phyloP scores from a whole-genome alignment of 306 rosid genomes.

The Ziziphus jujuba region DNA sequence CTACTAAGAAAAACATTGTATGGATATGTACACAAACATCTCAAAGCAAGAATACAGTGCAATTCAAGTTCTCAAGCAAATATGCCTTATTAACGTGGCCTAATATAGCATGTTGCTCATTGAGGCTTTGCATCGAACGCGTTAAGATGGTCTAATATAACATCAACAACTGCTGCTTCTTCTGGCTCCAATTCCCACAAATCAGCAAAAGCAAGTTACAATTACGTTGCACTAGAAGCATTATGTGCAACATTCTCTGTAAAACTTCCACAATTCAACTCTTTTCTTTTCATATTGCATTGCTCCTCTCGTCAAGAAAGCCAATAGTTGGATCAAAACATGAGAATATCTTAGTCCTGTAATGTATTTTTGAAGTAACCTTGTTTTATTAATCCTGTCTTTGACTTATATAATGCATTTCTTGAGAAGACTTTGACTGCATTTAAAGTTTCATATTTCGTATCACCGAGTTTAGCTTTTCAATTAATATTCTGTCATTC shows the following conservation, averaged over 20 bases:
- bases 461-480: neutral
- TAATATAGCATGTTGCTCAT: slow-evolving; percentile 5
- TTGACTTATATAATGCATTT: neutral
- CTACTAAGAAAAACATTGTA: neutral
- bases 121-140: slow-evolving; percentile 52
- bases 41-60: neutral
- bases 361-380: neutral
- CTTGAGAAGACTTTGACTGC: neutral
- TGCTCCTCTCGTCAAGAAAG: slow-evolving; percentile 83
- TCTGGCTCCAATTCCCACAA: slow-evolving; percentile 47
- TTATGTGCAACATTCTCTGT: no score
- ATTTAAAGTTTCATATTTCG: neutral
- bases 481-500: slow-evolving; percentile 26
- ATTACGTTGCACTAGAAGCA: neutral
- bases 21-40: neutral
- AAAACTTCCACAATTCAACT: no score
- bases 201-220: neutral
- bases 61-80: neutral
- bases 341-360: slow-evolving; percentile 1
- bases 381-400: neutral
- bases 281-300: no score
- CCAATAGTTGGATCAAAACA: neutral
- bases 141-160: no score
- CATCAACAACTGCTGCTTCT: slow-evolving; percentile 62
- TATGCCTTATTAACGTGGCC: neutral